Evolutionary conservation across 306 rosid species (phyloP).

Genomic region (Cucumis hystrix): DNA sequence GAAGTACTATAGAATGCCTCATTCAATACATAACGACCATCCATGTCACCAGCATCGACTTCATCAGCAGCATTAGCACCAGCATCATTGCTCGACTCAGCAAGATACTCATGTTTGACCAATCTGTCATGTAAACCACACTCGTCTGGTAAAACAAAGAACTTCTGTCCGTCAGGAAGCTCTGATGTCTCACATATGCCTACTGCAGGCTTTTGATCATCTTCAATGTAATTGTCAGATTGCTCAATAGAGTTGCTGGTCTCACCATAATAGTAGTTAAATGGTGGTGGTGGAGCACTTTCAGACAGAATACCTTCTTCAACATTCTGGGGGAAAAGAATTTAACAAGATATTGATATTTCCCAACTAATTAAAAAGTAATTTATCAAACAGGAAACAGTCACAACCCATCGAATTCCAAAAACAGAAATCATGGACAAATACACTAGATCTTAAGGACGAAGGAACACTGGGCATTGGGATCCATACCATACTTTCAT

Average conservation of each 20-base stretch:
- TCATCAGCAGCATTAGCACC: constrained; percentile 11
- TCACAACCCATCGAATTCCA: neutral
- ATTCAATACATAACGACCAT: constrained; percentile 3
- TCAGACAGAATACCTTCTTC: constrained; percentile 15
- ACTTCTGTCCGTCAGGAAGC: constrained; percentile 11
- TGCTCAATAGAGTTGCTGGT: constrained; percentile 36
- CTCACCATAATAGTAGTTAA: constrained; percentile 41
- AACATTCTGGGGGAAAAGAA: constrained; percentile 23
- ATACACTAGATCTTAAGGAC: neutral
- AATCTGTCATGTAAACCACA: constrained; percentile 13
- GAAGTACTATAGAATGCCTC: constrained; percentile 22
- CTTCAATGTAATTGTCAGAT: constrained; percentile 21
- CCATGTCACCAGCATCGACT: constrained; percentile 11
- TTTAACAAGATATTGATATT: neutral
- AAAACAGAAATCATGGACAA: neutral
- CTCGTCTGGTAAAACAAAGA: constrained; percentile 19
- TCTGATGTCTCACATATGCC: constrained; percentile 17
- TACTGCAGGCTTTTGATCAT: constrained; percentile 24
- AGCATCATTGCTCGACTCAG: constrained; percentile 15
- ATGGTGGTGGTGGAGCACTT: constrained; percentile 16
- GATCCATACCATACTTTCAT: neutral
- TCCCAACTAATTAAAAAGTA: neutral
- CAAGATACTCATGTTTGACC: constrained; percentile 25
- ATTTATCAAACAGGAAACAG: neutral
- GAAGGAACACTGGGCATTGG: neutral